These are phyloP conservation scores for Silene vulgaris DNA, from an alignment of 179 eudicot species.

Conservation along the genomic window DNA sequence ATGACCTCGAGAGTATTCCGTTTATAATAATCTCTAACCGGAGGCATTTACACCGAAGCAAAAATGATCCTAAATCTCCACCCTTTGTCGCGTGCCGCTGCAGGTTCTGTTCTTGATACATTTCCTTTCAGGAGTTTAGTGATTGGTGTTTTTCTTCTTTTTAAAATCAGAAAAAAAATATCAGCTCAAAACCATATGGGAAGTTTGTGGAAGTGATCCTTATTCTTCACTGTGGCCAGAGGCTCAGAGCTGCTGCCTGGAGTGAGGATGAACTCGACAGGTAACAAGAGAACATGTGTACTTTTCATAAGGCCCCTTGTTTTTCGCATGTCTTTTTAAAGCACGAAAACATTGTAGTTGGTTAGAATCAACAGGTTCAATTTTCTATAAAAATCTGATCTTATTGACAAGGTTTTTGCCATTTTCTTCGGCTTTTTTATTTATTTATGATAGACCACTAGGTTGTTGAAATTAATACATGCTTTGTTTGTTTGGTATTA, in stretches of 20 bases:
- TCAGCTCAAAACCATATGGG: constrained; percentile 29
- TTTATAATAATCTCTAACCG: too few relatives aligned
- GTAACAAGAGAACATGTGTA: constrained; percentile 29
- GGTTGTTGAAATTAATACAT: constrained; percentile 9
- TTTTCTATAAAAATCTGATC: constrained; percentile 11
- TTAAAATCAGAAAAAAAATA: constrained; percentile 38
- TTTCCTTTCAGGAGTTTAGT: constrained; percentile 14
- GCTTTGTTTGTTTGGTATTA: constrained; percentile 7
- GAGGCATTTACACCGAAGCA: constrained; percentile 10
- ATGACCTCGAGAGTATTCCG: too few relatives aligned
- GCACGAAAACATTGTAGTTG: neutral
- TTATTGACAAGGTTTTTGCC: neutral
- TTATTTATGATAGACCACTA: neutral
- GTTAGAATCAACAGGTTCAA: neutral
- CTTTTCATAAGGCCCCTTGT: neutral
- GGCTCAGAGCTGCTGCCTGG: constrained; percentile 26
- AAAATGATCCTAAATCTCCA: neutral
- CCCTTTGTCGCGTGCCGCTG: constrained; percentile 6
- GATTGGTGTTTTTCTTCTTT: constrained; percentile 8
- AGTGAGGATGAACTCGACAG: constrained; percentile 22
- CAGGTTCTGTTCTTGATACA: constrained; percentile 11
- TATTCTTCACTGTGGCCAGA: constrained; percentile 27
- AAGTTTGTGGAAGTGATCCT: constrained; percentile 25
- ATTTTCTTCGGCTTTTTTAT: too few relatives aligned
- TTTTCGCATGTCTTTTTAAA: neutral